Base-by-base conservation (phyloP, 2,329 filamentous ascomycete genomes). In the Penicillium sp. region DNA sequence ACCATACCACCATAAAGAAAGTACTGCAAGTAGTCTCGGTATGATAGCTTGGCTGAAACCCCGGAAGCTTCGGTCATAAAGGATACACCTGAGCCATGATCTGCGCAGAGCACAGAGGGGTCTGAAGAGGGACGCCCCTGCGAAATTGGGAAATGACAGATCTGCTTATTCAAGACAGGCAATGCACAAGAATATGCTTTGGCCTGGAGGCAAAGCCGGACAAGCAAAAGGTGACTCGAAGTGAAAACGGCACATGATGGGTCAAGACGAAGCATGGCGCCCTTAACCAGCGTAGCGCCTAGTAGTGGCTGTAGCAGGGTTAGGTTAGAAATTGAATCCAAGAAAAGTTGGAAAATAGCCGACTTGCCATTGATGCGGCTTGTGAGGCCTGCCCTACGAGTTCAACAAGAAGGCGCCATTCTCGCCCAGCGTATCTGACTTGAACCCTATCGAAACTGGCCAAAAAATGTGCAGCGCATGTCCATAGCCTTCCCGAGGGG, bases 1-100 rank as follows among this genome's bases (percentile, higher is more conserved):
- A 87, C 80, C 75, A 88, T 79, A n/a, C 83, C 87, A 19, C 84
- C 80, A 39, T 84, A 72, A 5, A 88, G 72, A 64, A 89, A 87
- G 69, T 91, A 91, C 68, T 88, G 84, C 21, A 91, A 76, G 41
- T 76, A 72, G 38, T 76, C 74, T 49, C 68, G 70, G 55, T 74
- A 72, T n/a, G 70, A 70, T 16, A 81, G 57, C 39, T 68, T 73
- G 3, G 72, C 65, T 13, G 76, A 73, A n/a, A 80, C 61, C 5
- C 74, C 75, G 8, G 75, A 73, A 19, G 62, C 50, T 25, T 70
- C 63, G 5, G 68, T 75, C 13, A 79, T 69, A 46, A 74, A 76
- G 16, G 63, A 61, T 21, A 69, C 60, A 57, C 65, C 71, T 5
- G 69, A 70, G 27, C 70, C 67, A 29, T 73, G 60, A 23, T 67